Percentiles rank a stretch among this genome's conserved stretches.
Conservation (phyloP, 495 filamentous ascomycete genomes). For the Penicillium salamii region DNA sequence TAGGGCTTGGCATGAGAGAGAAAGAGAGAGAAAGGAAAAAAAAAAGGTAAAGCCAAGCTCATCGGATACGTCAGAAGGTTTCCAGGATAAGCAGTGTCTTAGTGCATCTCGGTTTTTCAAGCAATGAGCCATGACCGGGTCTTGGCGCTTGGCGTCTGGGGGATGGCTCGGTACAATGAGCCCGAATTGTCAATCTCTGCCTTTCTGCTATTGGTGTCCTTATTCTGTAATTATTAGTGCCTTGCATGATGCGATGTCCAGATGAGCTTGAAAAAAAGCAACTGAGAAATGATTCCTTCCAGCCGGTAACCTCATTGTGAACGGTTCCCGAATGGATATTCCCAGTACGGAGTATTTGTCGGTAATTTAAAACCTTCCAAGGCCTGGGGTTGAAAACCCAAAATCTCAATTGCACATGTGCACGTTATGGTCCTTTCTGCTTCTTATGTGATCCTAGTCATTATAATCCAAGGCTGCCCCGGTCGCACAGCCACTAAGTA, state of each 20-base stretch:
- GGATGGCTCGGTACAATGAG: conserved; percentile 12
- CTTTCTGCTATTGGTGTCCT: not conserved
- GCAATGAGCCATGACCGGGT: conserved; percentile 7
- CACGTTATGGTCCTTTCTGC: not conserved
- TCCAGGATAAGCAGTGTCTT: conserved; percentile 15
- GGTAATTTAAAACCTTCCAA: too few species aligned
- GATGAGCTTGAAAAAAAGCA: not conserved
- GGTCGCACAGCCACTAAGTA: conserved; percentile 1
- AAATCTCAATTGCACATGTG: too few species aligned
- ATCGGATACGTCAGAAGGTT: not conserved
- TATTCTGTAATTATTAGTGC: not conserved
- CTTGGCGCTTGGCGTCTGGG: conserved; percentile 22
- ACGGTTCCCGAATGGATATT: too few species aligned
- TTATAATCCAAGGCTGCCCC: not conserved
- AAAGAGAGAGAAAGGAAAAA: too few species aligned
- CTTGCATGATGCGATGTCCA: too few species aligned
- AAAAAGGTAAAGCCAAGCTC: conserved; percentile 1
- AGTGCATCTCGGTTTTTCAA: conserved; percentile 3
- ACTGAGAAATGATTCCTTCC: too few species aligned
- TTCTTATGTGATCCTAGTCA: not conserved
- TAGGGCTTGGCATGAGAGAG: not conserved
- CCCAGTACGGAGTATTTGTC: too few species aligned
- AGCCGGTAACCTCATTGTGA: too few species aligned
- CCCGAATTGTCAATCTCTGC: conserved; percentile 1
- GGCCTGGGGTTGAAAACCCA: too few species aligned